Conservation (phyloP, 352 stramenopile species). For the Globisporangium cystogenes region DNA sequence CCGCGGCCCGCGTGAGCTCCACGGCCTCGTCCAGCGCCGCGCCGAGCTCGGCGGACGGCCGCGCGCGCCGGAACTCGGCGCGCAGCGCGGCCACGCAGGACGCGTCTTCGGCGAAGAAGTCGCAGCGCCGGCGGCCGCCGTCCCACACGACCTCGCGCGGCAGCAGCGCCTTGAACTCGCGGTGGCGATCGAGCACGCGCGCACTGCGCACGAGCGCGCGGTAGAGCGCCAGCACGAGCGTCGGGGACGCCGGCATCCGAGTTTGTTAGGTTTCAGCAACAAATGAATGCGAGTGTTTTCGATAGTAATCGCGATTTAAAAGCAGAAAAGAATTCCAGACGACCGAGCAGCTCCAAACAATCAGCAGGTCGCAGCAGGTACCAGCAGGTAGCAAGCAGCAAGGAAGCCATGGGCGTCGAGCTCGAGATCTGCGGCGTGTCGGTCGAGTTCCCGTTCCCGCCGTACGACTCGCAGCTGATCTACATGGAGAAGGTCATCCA, state of each 20-base stretch:
- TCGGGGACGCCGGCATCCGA: too few relatives aligned
- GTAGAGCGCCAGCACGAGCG: slow-evolving; percentile 64
- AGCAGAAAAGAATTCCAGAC: too few relatives aligned
- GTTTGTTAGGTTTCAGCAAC: too few relatives aligned
- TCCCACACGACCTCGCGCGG: slow-evolving; percentile 58
- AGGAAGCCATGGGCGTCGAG: slow-evolving; percentile 23
- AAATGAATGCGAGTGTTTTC: too few relatives aligned
- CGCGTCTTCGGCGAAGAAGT: slow-evolving; percentile 51
- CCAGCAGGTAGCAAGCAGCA: background rate
- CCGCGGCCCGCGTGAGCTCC: slow-evolving; percentile 55
- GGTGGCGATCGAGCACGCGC: slow-evolving; percentile 49
- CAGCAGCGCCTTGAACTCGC: slow-evolving; percentile 67
- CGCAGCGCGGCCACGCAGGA: slow-evolving; percentile 55
- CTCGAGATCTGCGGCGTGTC: slow-evolving; percentile 83
- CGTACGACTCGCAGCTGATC: slow-evolving; percentile 95
- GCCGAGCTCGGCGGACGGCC: slow-evolving; percentile 15
- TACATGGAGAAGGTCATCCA: slow-evolving; percentile 97
- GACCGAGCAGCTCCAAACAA: too few relatives aligned
- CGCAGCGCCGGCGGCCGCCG: slow-evolving; percentile 33
- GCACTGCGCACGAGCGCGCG: slow-evolving; percentile 62
- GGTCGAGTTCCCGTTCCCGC: slow-evolving; percentile 96
- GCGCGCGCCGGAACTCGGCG: slow-evolving; percentile 31
- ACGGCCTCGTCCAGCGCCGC: slow-evolving; percentile 57
- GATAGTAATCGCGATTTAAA: too few relatives aligned
- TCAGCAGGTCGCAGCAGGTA: background rate